Conservation (phyloP, 1,284 basidiomycete genomes). For the Microbotryum scabiosae region DNA sequence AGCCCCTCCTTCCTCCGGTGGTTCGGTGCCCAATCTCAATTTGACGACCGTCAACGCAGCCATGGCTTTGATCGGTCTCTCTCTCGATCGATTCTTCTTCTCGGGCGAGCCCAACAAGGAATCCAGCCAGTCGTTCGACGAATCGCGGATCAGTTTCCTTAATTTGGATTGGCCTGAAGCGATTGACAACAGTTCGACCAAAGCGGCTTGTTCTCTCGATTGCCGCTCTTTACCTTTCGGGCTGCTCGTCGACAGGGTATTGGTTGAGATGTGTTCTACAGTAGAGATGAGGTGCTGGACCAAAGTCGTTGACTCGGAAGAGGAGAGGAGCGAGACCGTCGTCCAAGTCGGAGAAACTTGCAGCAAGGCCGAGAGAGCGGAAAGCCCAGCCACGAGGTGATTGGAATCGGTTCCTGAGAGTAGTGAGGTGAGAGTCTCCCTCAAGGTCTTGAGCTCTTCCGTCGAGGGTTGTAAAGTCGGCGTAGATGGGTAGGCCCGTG, state of each 20-base stretch:
- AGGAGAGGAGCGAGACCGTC: conserved; percentile 51
- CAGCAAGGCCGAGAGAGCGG: conserved; percentile 61
- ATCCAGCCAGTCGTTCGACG: conserved; percentile 54
- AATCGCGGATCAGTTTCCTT: conserved; percentile 11
- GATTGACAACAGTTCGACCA: conserved; percentile 55
- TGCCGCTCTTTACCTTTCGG: conserved; percentile 51
- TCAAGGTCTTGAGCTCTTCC: no score
- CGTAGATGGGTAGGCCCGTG: conserved; percentile 4
- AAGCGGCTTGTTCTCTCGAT: conserved; percentile 3
- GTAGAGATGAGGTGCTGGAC: conserved; percentile 50
- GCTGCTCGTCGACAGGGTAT: conserved; percentile 54
- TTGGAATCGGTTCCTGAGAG: conserved; percentile 23
- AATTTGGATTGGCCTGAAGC: conserved; percentile 41
- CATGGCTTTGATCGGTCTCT: conserved; percentile 50
- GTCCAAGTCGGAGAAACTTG: conserved; percentile 63
- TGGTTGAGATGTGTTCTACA: conserved; percentile 49
- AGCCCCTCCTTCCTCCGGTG: conserved; percentile 44
- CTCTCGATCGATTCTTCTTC: conserved; percentile 41
- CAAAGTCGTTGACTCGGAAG: no score
- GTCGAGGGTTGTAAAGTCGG: neutral
- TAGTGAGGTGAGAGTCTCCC: neutral
- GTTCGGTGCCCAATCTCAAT: conserved; percentile 52
- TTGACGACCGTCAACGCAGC: conserved; percentile 70
- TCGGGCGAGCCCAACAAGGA: conserved; percentile 42
- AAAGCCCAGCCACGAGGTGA: conserved; percentile 38